Base-by-base conservation (phyloP, 345 rosid species). In the Eutrema heterophyllum region DNA sequence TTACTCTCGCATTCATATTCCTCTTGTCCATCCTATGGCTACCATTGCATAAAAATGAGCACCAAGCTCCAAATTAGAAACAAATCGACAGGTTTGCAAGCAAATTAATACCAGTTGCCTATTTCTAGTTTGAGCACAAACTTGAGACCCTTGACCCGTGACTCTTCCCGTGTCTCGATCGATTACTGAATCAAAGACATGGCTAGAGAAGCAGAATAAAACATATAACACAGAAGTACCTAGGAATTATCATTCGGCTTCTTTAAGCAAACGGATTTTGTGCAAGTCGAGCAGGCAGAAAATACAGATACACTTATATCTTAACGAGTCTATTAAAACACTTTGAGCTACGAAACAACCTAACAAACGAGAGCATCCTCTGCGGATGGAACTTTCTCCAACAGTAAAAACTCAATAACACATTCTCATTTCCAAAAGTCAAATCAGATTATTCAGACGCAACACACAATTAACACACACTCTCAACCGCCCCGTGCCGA, bases 401-500 rank as follows among this genome's bases (percentile, higher is more conserved):
- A 7, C 18, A 36, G 38, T 26, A 45, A 49, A 49, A 15, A 27
- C 27, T 33, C 44, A 51, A 64, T n/a, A 24, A 35, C 71, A 75
- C 58, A 63, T 53, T 69, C 52, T 27, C 64, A 26, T 26, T 38
- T 30, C 45, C 75, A 62, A 54, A 66, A 57, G 67, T 65, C 60
- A 46, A 29, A 67, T 74, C 26, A 45, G 9, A 70, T 59, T 58
- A 12, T 46, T 58, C 13, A 60, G 30, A 71, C 27, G 46, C 51
- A 39, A 51, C 24, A 49, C 38, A n/a, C n/a, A n/a, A n/a, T n/a
- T n/a, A n/a, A n/a, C n/a, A 46, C 36, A 51, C 65, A 53, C 35
- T 45, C 26, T 45, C 38, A 41, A 24, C 45, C 6, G 54, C 48
- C 63, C 55, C 4, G 7, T n/a, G 55, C 27, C 60, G 39, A 27